Percentiles rank a stretch among this genome's conserved stretches.
These are phyloP conservation scores for Teratosphaeria epicoccoides DNA, from an alignment of 2,329 filamentous ascomycete species.

Conservation along the genomic window DNA sequence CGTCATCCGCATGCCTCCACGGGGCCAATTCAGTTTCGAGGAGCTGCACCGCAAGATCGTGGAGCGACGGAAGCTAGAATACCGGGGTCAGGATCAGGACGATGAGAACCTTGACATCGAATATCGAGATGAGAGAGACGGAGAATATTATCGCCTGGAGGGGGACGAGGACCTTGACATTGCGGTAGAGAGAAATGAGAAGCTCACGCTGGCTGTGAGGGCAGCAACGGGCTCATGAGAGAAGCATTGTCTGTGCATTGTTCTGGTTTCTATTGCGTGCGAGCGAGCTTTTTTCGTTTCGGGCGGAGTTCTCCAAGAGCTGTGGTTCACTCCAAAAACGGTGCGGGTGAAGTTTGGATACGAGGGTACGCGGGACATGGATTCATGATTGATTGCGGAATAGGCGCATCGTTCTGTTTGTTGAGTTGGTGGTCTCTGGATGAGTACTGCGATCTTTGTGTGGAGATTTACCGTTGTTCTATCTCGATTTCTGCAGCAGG, in stretches of 20 bases:
- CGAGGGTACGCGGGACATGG: background rate
- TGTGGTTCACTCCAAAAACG: background rate
- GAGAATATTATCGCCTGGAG: conserved; percentile 62
- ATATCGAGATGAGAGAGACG: conserved; percentile 75
- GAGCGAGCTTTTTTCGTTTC: background rate
- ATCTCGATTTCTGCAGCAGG: background rate
- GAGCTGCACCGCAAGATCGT: conserved; percentile 75
- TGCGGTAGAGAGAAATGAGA: conserved; percentile 75
- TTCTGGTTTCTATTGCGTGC: background rate
- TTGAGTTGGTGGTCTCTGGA: background rate
- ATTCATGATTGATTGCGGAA: background rate
- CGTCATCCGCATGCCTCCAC: conserved; percentile 74
- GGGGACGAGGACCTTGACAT: conserved; percentile 72
- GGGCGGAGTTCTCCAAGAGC: background rate
- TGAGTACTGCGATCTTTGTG: background rate
- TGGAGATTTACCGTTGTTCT: background rate
- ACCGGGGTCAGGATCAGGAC: conserved; percentile 21
- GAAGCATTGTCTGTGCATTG: background rate
- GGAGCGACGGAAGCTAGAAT: conserved; percentile 66
- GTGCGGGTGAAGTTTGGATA: background rate
- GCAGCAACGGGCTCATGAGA: conserved; percentile 10
- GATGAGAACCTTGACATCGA: conserved; percentile 58
- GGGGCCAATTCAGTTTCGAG: conserved; percentile 55
- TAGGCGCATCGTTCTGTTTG: background rate
- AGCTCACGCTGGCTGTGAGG: conserved; percentile 56